phyloP scores from a whole-genome alignment of 2,329 filamentous ascomycete genomes.

The Drechslerella dactyloides region DNA sequence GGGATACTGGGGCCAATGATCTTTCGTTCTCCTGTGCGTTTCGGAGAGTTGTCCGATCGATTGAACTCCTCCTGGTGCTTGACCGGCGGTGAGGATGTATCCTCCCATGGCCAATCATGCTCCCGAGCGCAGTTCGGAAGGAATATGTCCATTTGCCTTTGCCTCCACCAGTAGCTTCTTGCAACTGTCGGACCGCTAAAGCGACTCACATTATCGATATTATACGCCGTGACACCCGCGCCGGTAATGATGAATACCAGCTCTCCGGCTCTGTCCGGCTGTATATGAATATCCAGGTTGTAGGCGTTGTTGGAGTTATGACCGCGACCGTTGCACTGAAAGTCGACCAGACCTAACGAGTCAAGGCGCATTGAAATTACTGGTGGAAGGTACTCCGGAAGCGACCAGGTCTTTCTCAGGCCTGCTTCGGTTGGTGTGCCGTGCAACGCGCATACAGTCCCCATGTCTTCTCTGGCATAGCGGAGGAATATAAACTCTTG shows the following conservation, averaged over 20 bases:
- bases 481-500: slow-evolving; percentile 23
- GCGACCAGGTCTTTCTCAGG: slow-evolving; percentile 9
- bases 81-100: background rate
- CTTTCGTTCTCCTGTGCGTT: slow-evolving; percentile 4
- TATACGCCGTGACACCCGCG: slow-evolving; percentile 31
- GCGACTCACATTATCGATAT: slow-evolving; percentile 15
- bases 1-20: slow-evolving; percentile 21
- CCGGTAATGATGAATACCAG: slow-evolving; percentile 29
- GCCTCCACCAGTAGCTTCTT: slow-evolving; percentile 33
- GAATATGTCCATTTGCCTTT: slow-evolving; percentile 17
- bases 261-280: slow-evolving; percentile 29
- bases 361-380: slow-evolving; percentile 8
- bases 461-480: slow-evolving; percentile 23
- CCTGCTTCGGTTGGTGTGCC: background rate
- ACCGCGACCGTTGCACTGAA: background rate
- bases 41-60: background rate
- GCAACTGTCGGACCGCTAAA: slow-evolving; percentile 12
- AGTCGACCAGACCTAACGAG: slow-evolving; percentile 15
- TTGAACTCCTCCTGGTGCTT: background rate
- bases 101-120: slow-evolving; percentile 1
- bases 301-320: background rate
- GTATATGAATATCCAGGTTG: slow-evolving; percentile 21
- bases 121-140: slow-evolving; percentile 19
- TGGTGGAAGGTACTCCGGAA: slow-evolving; percentile 25
- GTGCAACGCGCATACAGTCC: slow-evolving; percentile 28